Evolutionary conservation across 441 rosid species (phyloP), one percentile per base, ranked within the genome.

Genomic region (Adansonia madagascariensis): DNA sequence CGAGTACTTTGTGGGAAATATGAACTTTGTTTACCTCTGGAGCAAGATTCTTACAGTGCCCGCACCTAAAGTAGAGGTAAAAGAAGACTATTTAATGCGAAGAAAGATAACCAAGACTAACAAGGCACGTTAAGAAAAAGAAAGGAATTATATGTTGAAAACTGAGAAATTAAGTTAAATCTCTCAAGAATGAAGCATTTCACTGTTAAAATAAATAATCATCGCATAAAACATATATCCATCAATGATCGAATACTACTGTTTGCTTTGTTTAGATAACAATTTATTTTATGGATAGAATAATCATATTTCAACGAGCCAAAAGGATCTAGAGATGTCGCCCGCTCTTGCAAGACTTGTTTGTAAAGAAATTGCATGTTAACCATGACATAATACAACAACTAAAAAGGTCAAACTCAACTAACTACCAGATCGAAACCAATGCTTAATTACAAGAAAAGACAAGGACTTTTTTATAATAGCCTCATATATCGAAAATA

Each of bases 31-130:
- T 65, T 86, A 95, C 99, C 98, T 94, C 94, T 47, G 99, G 99
- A 76, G 97, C 98, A 76, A 95, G 97, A 67, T 85, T 88, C 91
- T 89, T 89, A 79, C 99, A 95, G 88, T 95, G 98, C 7, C 98
- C 98, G 77, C 99, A 95, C 99, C 99, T 94, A 85, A 75, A 74
- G 39, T 75, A 70, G 3, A 76, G 1, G 55, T 22, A 77, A 68
- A 76, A 61, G 24, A 24, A 63, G 46, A 50, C 22, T 24, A 35
- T n/a, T 70, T 50, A 70, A 44, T 14, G 6, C 14, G 1, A 1
- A 52, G 20, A 69, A 49, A 43, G 44, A 18, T 24, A 77, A 50
- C 41, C 60, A n/a, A n/a, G 3, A 65, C 46, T 0, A 76, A 59
- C 15, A 68, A 75, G 41, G 50, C 59, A 59, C 24, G 18, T 3